Percentiles rank a stretch among this genome's conserved stretches.
Evolutionary conservation across 805 yeast genomes (phyloP).

Genomic region (Saccharomyces cerevisiae): DNA sequence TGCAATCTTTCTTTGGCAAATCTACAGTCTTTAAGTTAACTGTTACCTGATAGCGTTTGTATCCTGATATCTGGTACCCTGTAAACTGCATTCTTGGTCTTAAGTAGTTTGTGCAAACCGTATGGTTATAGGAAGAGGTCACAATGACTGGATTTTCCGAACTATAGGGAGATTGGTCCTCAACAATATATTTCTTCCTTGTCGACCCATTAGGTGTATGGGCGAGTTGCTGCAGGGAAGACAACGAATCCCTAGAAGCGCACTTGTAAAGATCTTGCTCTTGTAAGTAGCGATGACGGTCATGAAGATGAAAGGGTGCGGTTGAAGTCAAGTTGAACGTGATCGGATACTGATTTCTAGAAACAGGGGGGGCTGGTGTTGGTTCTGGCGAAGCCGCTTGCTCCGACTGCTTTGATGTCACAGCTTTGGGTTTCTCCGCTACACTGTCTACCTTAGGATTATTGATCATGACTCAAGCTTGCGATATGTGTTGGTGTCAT

Average conservation of each 20-base stretch:
- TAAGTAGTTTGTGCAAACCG: constrained; percentile 13
- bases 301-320: not conserved
- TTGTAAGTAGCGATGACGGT: not conserved
- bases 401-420: constrained; percentile 9
- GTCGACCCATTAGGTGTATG: not conserved
- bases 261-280: constrained; percentile 12
- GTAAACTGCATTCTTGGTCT: constrained; percentile 25
- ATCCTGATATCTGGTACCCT: constrained; percentile 32
- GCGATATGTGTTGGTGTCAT: not conserved
- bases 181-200: constrained; percentile 9
- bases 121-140: not conserved
- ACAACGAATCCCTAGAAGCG: constrained; percentile 19
- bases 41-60: constrained; percentile 39
- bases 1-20: constrained; percentile 23
- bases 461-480: not conserved
- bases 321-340: not conserved
- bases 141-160: not conserved
- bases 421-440: constrained; percentile 7
- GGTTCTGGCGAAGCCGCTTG: constrained; percentile 3
- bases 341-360: constrained; percentile 6
- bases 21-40: constrained; percentile 54
- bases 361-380: constrained; percentile 7
- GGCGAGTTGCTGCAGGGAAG: constrained; percentile 10
- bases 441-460: constrained; percentile 3
- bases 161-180: constrained; percentile 8